Base-by-base conservation (phyloP, 495 filamentous ascomycete genomes). In the Hyaloscypha finlandica region DNA sequence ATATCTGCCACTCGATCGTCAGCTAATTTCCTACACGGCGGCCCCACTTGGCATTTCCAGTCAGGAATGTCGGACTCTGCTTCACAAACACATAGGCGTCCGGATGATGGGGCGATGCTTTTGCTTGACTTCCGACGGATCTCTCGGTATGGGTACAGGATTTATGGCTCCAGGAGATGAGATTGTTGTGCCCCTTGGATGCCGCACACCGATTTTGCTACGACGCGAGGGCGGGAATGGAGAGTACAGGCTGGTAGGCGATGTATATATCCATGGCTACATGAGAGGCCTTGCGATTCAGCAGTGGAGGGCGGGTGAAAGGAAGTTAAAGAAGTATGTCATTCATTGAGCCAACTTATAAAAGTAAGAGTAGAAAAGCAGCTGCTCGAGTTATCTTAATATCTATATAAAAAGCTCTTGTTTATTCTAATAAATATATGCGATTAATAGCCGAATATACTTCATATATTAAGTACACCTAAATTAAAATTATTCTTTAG, bases 171-270 rank as follows among this genome's bases (percentile, higher is more conserved):
- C 64, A 12, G 73, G 64, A 2, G 74, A 77, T 67, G 45, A 72
- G 6, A 61, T 75, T 19, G 68, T 73, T 29, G 68, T 77, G n/a
- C 73, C 74, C 12, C 59, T 74, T 22, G 74, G 74, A 31, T 77
- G 74, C 66, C 57, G 37, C 37, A 77, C 74, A 8, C 74, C 74
- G 2, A 59, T 77, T 59, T 16, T 75, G 19, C 62, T 77, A 11
- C 69, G 74, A 2, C 57, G 33, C 14, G 57, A 73, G 33, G 69
- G 71, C 42, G 19, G 8, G 42, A 8, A 19, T 3, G 63, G 61
- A 3, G 69, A 72, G 61, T 72, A 74, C 64, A 20, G 64, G 11
- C 72, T 67, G 57, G 69, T 75, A 12, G 72, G 73, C 12, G 73
- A 75, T 74, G 66, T 71, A 35, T 75, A 75, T 61, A 59, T 75